Conservation (phyloP, 495 filamentous ascomycete species). For the Bryoglossum gracile region DNA sequence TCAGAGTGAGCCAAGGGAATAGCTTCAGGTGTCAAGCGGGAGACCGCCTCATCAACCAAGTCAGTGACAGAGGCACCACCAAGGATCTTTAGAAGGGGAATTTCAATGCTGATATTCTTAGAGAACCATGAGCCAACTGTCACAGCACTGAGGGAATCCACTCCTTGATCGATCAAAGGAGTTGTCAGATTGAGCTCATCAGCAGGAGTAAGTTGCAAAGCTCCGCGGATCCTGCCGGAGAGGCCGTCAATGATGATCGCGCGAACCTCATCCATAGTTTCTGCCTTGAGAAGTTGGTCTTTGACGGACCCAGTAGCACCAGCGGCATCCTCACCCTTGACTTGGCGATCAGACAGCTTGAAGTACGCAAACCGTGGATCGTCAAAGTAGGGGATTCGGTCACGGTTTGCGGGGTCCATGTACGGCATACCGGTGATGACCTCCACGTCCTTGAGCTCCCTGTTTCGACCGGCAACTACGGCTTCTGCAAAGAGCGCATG, state of each 20-base stretch:
- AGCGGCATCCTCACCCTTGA: not conserved
- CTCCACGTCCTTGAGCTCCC: conserved; percentile 7
- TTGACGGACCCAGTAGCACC: not conserved
- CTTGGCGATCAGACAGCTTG: not conserved
- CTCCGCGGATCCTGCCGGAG: not conserved
- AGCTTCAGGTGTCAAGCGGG: too few relatives aligned
- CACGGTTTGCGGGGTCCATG: not conserved
- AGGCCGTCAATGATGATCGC: not conserved
- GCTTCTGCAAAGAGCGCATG: conserved; percentile 56
- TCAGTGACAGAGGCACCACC: too few relatives aligned
- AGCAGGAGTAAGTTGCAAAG: not conserved
- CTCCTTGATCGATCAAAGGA: conserved; percentile 27
- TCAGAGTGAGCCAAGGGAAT: too few relatives aligned
- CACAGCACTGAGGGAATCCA: conserved; percentile 30
- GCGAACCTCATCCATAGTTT: not conserved
- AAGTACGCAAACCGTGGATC: not conserved
- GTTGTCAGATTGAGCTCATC: not conserved
- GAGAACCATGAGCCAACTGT: conserved; percentile 30
- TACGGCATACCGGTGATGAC: conserved; percentile 17
- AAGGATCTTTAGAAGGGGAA: not conserved
- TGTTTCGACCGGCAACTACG: conserved; percentile 28
- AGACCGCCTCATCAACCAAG: too few relatives aligned
- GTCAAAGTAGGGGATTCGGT: not conserved
- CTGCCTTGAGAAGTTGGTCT: not conserved
- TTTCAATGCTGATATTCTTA: conserved; percentile 24